Percentiles rank a stretch among this genome's conserved stretches.
Conservation (phyloP, 257 asterid species). For the Pogostemon cablin region DNA sequence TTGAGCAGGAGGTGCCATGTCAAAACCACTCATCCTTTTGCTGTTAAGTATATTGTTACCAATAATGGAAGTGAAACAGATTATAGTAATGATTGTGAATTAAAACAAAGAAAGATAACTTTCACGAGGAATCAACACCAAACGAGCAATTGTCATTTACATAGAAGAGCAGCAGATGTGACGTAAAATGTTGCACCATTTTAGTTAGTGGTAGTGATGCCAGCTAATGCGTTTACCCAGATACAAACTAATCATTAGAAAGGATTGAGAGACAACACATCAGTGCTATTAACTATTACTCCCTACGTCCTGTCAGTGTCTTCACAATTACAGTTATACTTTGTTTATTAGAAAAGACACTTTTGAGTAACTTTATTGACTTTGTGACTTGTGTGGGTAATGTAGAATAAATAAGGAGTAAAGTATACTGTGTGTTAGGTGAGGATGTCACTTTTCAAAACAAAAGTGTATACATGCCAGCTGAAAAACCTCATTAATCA, state of each 20-base stretch:
- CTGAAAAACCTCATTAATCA: too few relatives aligned
- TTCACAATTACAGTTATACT: too few relatives aligned
- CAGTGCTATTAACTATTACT: background rate
- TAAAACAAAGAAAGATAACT: constrained; percentile 3
- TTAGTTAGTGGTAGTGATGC: background rate
- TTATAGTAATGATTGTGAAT: constrained; percentile 25
- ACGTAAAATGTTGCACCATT: background rate
- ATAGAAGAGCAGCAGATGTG: constrained; percentile 13
- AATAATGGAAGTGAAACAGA: constrained; percentile 35
- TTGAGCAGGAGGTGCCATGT: constrained; percentile 92
- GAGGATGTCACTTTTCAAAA: too few relatives aligned
- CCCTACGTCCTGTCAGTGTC: background rate
- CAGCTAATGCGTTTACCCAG: background rate
- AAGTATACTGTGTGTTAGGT: too few relatives aligned
- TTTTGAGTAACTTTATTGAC: too few relatives aligned
- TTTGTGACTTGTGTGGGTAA: too few relatives aligned
- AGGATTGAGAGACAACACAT: background rate
- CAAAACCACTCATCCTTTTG: constrained; percentile 96
- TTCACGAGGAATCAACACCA: constrained; percentile 11
- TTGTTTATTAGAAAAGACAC: too few relatives aligned
- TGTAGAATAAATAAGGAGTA: too few relatives aligned
- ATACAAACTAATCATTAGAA: constrained; percentile 5
- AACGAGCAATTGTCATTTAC: background rate
- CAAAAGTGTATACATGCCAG: too few relatives aligned
- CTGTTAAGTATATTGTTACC: constrained; percentile 55